phyloP scores from a whole-genome alignment of 805 yeast genomes.

The Teunomyces kruisii region DNA sequence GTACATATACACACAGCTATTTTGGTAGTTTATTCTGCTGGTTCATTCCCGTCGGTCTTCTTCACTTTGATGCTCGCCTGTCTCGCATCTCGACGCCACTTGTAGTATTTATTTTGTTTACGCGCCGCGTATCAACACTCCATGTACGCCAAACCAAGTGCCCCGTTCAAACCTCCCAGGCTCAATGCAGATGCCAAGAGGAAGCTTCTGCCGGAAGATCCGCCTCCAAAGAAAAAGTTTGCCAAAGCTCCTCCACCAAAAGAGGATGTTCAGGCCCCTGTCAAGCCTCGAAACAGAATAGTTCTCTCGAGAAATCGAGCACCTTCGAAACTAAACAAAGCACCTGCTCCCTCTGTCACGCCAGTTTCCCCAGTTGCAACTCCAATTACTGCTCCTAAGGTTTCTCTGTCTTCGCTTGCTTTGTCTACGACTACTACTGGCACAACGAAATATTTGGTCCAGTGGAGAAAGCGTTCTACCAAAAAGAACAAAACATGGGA shows the following conservation, averaged over 20 bases:
- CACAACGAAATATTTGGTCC: conserved; percentile 27
- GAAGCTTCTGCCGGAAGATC: neutral
- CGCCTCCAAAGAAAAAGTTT: neutral
- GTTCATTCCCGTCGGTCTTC: no score
- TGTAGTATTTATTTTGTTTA: neutral
- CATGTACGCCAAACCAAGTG: conserved; percentile 29
- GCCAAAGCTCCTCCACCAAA: neutral
- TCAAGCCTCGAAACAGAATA: neutral
- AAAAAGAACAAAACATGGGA: conserved; percentile 94
- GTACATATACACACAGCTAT: no score
- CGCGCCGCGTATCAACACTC: conserved; percentile 1
- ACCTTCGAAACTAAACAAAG: neutral
- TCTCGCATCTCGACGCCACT: neutral
- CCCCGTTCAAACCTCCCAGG: conserved; percentile 57
- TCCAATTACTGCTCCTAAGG: neutral
- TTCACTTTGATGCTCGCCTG: no score
- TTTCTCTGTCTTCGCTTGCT: neutral
- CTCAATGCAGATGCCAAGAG: conserved; percentile 9
- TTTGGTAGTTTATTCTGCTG: no score
- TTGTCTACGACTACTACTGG: neutral
- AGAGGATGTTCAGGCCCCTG: neutral
- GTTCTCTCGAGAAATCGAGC: conserved; percentile 1
- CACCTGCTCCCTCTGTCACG: neutral
- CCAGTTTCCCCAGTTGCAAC: neutral
- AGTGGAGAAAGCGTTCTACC: conserved; percentile 69